Evolutionary conservation across 2,329 filamentous ascomycete genomes (phyloP).

Genomic region (Oidium heveae): DNA sequence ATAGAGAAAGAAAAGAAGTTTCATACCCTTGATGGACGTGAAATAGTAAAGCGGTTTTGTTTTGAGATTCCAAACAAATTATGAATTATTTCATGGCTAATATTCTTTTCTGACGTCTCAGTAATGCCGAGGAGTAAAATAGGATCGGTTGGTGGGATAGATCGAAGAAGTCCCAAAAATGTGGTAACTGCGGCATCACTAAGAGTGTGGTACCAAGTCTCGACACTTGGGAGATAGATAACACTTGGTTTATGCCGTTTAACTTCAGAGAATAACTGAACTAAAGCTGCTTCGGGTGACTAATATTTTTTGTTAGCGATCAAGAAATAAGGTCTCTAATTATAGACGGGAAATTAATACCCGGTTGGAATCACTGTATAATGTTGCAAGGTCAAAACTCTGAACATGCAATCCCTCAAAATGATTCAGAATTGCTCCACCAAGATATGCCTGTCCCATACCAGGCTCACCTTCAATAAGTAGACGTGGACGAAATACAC

Average conservation of each 20-base stretch:
- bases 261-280: constrained; percentile 75
- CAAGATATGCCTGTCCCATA: constrained; percentile 85
- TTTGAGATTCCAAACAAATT: constrained; percentile 71
- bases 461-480: constrained; percentile 60
- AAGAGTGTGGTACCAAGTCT: constrained; percentile 51
- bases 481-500: constrained; percentile 70
- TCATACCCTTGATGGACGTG: constrained; percentile 36
- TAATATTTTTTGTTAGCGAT: constrained; percentile 4
- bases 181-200: constrained; percentile 46
- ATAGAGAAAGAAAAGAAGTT: neutral
- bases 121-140: constrained; percentile 70
- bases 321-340: neutral
- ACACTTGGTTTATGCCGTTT: constrained; percentile 88
- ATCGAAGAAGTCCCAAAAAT: constrained; percentile 58
- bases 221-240: constrained; percentile 77
- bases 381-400: constrained; percentile 70
- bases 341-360: constrained; percentile 19
- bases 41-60: constrained; percentile 49
- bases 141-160: constrained; percentile 72
- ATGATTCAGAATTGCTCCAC: constrained; percentile 63
- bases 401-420: constrained; percentile 89
- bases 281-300: constrained; percentile 51
- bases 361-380: constrained; percentile 60
- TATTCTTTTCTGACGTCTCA: constrained; percentile 37
- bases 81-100: constrained; percentile 37